These are phyloP conservation scores for Avicennia marina DNA, from an alignment of 257 asterid genomes.

Conservation along the genomic window DNA sequence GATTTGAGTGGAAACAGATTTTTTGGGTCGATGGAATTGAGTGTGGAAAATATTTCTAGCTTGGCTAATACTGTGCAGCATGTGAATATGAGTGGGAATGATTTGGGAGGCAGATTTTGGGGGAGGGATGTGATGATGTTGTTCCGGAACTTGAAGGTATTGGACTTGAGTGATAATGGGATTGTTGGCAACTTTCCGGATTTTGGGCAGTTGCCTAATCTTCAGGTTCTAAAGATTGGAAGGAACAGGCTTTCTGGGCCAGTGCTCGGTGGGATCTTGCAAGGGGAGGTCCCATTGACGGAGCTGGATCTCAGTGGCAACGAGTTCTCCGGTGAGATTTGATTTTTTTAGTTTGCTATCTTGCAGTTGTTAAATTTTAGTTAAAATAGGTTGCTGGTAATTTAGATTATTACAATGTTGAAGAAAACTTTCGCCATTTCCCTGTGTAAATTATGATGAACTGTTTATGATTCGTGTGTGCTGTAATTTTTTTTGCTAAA, in stretches of 20 bases:
- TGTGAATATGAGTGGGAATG: constrained; percentile 59
- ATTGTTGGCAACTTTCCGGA: constrained; percentile 53
- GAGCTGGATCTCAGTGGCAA: constrained; percentile 70
- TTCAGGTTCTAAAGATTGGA: constrained; percentile 48
- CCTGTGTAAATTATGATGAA: not conserved
- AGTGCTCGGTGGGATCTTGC: constrained; percentile 47
- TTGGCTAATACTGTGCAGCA: constrained; percentile 51
- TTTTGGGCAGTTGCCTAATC: constrained; percentile 37
- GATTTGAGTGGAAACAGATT: constrained; percentile 65
- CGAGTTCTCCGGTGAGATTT: constrained; percentile 59
- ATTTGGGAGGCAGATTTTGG: constrained; percentile 47
- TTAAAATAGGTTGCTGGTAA: not conserved
- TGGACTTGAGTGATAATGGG: constrained; percentile 62
- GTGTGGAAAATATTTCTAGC: constrained; percentile 44
- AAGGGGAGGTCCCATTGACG: constrained; percentile 43
- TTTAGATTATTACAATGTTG: too few species aligned
- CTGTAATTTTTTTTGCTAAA: too few species aligned
- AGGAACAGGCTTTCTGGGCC: constrained; percentile 52
- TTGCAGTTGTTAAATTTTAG: not conserved
- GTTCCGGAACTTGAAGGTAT: constrained; percentile 51
- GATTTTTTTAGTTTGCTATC: not conserved
- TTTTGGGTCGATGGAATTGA: constrained; percentile 46
- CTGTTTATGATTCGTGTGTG: too few species aligned
- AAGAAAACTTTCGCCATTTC: not conserved
- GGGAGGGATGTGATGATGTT: constrained; percentile 27